Evolutionary conservation across 148 eudicot species (phyloP).

Genomic region (Silene conica): DNA sequence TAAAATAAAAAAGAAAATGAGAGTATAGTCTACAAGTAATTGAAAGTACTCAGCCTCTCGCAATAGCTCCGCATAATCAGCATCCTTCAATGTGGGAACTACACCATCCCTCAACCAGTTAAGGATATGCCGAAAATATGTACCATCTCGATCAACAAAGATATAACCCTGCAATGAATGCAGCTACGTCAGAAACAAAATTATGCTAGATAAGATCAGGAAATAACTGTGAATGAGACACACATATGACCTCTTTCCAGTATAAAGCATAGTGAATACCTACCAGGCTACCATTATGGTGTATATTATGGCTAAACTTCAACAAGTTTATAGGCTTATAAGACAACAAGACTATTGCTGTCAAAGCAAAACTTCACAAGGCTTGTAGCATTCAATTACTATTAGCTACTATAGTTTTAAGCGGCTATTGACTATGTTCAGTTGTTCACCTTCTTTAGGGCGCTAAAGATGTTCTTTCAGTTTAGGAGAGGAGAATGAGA

Average conservation of each 20-base stretch:
- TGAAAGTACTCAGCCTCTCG: conserved; percentile 92
- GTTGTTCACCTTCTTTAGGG: neutral
- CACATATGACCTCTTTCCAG: neutral
- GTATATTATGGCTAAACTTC: neutral
- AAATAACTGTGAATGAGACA: conserved; percentile 1
- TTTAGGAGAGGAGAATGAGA: no score
- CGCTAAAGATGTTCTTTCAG: no score
- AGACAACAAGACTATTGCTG: no score
- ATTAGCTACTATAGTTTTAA: neutral
- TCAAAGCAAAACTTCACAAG: neutral
- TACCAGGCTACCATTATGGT: neutral
- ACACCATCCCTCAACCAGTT: conserved; percentile 96
- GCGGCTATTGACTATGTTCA: neutral
- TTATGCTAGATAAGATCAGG: neutral
- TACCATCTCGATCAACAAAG: conserved; percentile 91
- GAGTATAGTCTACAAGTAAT: conserved; percentile 56
- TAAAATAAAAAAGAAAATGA: conserved; percentile 3
- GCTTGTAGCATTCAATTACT: neutral
- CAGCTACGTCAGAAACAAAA: neutral
- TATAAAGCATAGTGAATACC: neutral
- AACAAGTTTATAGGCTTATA: no score
- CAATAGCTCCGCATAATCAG: conserved; percentile 69
- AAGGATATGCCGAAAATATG: conserved; percentile 82
- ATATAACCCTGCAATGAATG: conserved; percentile 57
- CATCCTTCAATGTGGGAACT: conserved; percentile 59